These are phyloP conservation scores for Metschnikowia noctiluminum DNA, from an alignment of 805 yeast genomes.

Conservation along the genomic window DNA sequence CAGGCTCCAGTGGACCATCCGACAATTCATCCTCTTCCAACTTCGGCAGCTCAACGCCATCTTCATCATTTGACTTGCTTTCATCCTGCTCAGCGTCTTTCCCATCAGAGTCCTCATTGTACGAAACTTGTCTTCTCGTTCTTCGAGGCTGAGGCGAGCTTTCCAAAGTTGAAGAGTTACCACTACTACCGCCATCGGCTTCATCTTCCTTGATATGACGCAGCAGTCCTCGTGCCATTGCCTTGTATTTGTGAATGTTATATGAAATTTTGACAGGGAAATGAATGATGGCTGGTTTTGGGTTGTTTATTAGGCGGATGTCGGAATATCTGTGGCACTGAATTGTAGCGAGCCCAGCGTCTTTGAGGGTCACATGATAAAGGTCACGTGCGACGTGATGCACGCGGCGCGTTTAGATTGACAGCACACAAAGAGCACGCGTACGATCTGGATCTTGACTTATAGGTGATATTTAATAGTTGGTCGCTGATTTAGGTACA, in stretches of 20 bases:
- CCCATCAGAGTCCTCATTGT: slow-evolving; percentile 15
- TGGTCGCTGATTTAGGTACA: too few relatives aligned
- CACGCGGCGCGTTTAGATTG: not conserved
- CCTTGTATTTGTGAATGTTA: slow-evolving; percentile 9
- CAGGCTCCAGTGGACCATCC: slow-evolving; percentile 5
- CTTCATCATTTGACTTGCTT: not conserved
- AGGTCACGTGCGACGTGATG: not conserved
- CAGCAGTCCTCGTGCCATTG: slow-evolving; percentile 19
- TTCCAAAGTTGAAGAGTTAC: not conserved
- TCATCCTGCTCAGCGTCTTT: slow-evolving; percentile 12
- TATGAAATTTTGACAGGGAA: slow-evolving; percentile 16
- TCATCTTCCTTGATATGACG: slow-evolving; percentile 10
- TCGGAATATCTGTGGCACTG: not conserved
- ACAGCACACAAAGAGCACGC: not conserved
- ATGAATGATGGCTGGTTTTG: slow-evolving; percentile 5
- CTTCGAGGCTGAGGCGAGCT: slow-evolving; percentile 8
- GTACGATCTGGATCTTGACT: not conserved
- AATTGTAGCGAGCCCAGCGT: slow-evolving; percentile 2
- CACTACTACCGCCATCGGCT: slow-evolving; percentile 7
- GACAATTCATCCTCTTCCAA: not conserved
- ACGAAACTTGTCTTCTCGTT: slow-evolving; percentile 12
- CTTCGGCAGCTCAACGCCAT: not conserved
- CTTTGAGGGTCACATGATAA: not conserved
- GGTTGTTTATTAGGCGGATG: not conserved
- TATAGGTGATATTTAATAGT: not conserved